A percentile compares a stretch with the other conserved stretches of the same genome.
These are phyloP conservation scores for Diplodia seriata DNA, from an alignment of 2,329 filamentous ascomycete genomes.

Conservation along the genomic window DNA sequence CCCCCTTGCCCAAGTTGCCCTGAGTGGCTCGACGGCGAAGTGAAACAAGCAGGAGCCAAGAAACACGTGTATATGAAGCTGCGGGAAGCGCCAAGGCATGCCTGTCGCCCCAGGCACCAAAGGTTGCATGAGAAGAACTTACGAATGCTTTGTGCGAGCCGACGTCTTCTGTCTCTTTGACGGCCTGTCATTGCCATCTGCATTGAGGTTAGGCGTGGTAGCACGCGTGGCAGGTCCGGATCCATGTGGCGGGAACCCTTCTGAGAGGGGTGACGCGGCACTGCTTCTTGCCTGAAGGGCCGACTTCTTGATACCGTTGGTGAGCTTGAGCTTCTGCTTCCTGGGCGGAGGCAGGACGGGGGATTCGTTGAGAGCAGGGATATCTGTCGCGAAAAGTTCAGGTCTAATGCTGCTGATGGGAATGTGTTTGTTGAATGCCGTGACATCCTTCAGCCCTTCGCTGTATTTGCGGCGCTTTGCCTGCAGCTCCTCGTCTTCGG, in stretches of 20 bases:
- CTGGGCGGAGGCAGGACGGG: slow-evolving; percentile 23
- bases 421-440: slow-evolving; percentile 13
- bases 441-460: slow-evolving; percentile 11
- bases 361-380: slow-evolving; percentile 10
- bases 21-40: slow-evolving; percentile 19
- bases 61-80: slow-evolving; percentile 31
- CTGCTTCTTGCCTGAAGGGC: slow-evolving; percentile 26
- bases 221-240: slow-evolving; percentile 30
- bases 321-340: slow-evolving; percentile 30
- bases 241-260: slow-evolving; percentile 26
- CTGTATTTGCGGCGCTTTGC: slow-evolving; percentile 23
- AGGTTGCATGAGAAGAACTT: slow-evolving; percentile 19
- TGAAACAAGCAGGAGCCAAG: slow-evolving; percentile 33
- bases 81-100: slow-evolving; percentile 17
- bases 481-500: slow-evolving; percentile 29
- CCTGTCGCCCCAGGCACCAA: slow-evolving; percentile 15
- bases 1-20: not conserved
- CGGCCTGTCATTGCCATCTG: slow-evolving; percentile 29
- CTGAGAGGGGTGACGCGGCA: slow-evolving; percentile 27
- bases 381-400: slow-evolving; percentile 1
- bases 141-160: slow-evolving; percentile 32
- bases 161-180: slow-evolving; percentile 32
- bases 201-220: slow-evolving; percentile 32
- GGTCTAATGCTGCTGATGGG: slow-evolving; percentile 21
- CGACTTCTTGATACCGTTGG: slow-evolving; percentile 30